These are phyloP conservation scores for Zasmidium cellare DNA, from an alignment of 2,329 filamentous ascomycete genomes.

Conservation along the genomic window DNA sequence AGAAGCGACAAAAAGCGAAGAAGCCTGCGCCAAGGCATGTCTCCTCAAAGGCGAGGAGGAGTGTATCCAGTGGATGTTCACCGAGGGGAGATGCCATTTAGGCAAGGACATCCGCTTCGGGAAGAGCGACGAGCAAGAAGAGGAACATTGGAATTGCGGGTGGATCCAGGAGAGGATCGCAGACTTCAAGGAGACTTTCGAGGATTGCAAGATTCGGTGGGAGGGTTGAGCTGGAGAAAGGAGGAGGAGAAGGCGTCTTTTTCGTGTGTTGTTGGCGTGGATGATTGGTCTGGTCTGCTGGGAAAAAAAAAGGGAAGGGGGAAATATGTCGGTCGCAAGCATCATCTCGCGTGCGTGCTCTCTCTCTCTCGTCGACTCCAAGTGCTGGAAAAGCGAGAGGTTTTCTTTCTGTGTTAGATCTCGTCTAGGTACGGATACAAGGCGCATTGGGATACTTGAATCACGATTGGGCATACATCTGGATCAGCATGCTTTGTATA, in stretches of 20 bases:
- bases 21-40: constrained; percentile 34
- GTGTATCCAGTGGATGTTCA: constrained; percentile 39
- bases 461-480: too few species aligned
- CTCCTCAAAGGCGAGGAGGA: constrained; percentile 17
- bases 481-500: too few species aligned
- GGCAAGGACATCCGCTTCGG: constrained; percentile 34
- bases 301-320: too few species aligned
- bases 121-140: constrained; percentile 31
- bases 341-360: too few species aligned
- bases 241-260: not conserved
- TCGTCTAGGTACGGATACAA: too few species aligned
- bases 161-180: constrained; percentile 32
- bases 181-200: constrained; percentile 23
- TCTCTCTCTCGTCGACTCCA: constrained; percentile 9
- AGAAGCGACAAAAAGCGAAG: constrained; percentile 25
- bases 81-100: constrained; percentile 34
- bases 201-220: constrained; percentile 28
- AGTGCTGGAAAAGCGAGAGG: constrained; percentile 22
- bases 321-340: too few species aligned
- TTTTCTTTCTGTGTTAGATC: not conserved
- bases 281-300: constrained; percentile 1
- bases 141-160: constrained; percentile 33
- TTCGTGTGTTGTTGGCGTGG: not conserved
- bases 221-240: constrained; percentile 6
- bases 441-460: too few species aligned